A percentile compares a stretch with the other conserved stretches of the same genome.
Evolutionary conservation across 2,329 filamentous ascomycete genomes (phyloP).

Genomic region (Clarireedia hainanense): DNA sequence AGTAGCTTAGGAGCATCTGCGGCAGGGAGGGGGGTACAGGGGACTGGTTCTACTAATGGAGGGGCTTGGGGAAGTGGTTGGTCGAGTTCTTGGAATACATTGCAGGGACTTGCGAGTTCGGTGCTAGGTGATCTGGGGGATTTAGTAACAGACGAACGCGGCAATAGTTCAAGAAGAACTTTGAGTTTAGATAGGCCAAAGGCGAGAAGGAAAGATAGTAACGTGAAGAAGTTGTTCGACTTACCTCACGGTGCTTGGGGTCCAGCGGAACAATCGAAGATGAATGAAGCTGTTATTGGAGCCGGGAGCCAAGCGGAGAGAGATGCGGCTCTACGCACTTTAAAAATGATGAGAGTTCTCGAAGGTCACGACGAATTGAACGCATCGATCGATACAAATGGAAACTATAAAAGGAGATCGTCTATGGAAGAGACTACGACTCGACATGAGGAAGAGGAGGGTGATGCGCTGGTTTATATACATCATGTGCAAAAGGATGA

Average conservation of each 20-base stretch:
- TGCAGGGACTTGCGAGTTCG: constrained; percentile 28
- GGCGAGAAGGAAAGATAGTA: constrained; percentile 10
- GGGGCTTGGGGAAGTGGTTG: constrained; percentile 15
- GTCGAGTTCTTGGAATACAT: constrained; percentile 26
- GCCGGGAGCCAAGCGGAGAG: constrained; percentile 46
- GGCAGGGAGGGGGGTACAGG: neutral
- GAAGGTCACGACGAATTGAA: constrained; percentile 55
- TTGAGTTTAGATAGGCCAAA: constrained; percentile 5
- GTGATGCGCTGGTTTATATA: constrained; percentile 80
- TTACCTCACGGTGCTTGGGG: constrained; percentile 23
- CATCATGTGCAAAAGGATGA: constrained; percentile 78
- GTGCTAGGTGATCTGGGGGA: constrained; percentile 23
- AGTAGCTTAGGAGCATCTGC: neutral
- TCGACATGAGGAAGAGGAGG: constrained; percentile 44
- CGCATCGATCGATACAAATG: constrained; percentile 42
- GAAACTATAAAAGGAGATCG: constrained; percentile 23
- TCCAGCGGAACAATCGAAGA: constrained; percentile 17
- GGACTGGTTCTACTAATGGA: constrained; percentile 2
- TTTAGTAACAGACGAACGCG: constrained; percentile 13
- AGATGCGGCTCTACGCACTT: constrained; percentile 46
- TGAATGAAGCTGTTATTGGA: constrained; percentile 34
- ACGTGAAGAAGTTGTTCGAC: constrained; percentile 14
- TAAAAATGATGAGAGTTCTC: constrained; percentile 50
- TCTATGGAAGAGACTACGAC: constrained; percentile 23
- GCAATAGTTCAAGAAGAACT: constrained; percentile 6